Percentiles rank a stretch among this genome's conserved stretches.
These are phyloP conservation scores for Raphanus sativus DNA, from an alignment of 345 rosid species.

Conservation along the genomic window DNA sequence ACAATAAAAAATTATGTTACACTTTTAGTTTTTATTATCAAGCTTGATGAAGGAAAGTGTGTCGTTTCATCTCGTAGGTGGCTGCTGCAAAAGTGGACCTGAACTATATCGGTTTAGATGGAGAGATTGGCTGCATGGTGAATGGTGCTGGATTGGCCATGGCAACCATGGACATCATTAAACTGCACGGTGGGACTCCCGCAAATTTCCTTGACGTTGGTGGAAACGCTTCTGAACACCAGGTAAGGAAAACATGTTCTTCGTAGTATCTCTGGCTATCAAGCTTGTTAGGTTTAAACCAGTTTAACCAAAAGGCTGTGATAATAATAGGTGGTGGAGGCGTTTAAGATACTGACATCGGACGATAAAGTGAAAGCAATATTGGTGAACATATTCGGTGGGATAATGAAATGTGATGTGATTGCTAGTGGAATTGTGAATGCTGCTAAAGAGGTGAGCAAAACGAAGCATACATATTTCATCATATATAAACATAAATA, in stretches of 20 bases:
- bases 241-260: conserved; percentile 46
- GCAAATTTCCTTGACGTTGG: conserved; percentile 99
- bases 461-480: neutral
- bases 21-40: neutral
- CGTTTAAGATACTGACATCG: conserved; percentile 94
- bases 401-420: conserved; percentile 98
- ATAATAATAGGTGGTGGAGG: conserved; percentile 86
- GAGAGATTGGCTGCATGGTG: conserved; percentile 99
- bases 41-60: neutral
- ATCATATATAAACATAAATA: neutral
- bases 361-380: conserved; percentile 99
- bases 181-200: conserved; percentile 97
- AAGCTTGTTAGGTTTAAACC: neutral
- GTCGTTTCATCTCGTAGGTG: conserved; percentile 50
- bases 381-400: conserved; percentile 97
- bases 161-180: conserved; percentile 99
- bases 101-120: conserved; percentile 96
- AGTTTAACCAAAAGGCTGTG: neutral
- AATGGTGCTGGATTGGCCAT: conserved; percentile 99
- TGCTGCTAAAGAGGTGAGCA: conserved; percentile 90
- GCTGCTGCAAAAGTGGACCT: conserved; percentile 94
- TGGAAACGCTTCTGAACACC: conserved; percentile 96
- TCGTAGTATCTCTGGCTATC: neutral
- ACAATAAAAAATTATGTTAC: no score
- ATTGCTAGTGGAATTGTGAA: conserved; percentile 98